These are phyloP conservation scores for Breviolum minutum DNA, from an alignment of 73 alveolate species.

Conservation along the genomic window DNA sequence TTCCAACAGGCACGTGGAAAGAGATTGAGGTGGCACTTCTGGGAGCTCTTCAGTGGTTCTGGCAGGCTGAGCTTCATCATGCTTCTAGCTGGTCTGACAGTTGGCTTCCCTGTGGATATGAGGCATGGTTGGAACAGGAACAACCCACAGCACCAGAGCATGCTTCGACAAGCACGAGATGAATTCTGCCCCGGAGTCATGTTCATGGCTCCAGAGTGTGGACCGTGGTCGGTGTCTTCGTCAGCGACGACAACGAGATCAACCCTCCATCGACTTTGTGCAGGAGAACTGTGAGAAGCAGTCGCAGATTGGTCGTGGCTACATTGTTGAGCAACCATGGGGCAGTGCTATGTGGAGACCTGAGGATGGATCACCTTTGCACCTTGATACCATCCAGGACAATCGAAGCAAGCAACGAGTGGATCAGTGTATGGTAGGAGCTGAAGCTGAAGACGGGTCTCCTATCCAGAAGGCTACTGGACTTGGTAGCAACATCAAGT, in stretches of 20 bases:
- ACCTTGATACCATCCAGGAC: background rate
- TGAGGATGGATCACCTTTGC: background rate
- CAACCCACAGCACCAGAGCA: background rate
- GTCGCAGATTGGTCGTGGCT: background rate
- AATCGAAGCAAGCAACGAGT: background rate
- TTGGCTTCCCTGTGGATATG: conserved; percentile 21
- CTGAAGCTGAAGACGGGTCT: background rate
- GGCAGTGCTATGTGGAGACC: background rate
- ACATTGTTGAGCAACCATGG: background rate
- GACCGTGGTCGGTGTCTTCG: conserved; percentile 13
- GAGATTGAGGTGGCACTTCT: too few species aligned
- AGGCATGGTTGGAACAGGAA: too few species aligned
- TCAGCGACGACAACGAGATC: background rate
- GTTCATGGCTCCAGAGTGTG: background rate
- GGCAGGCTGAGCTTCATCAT: too few species aligned
- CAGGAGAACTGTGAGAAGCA: background rate
- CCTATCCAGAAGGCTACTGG: conserved; percentile 29
- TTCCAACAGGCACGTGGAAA: too few species aligned
- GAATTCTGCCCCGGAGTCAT: background rate
- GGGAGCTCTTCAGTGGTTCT: too few species aligned
- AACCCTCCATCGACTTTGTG: background rate
- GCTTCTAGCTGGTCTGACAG: background rate
- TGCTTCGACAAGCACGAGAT: background rate
- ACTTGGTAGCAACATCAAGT: background rate
- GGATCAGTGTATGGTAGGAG: conserved; percentile 26